Evolutionary conservation across 2,329 filamentous ascomycete species (phyloP).

Genomic region (Scedosporium boydii): DNA sequence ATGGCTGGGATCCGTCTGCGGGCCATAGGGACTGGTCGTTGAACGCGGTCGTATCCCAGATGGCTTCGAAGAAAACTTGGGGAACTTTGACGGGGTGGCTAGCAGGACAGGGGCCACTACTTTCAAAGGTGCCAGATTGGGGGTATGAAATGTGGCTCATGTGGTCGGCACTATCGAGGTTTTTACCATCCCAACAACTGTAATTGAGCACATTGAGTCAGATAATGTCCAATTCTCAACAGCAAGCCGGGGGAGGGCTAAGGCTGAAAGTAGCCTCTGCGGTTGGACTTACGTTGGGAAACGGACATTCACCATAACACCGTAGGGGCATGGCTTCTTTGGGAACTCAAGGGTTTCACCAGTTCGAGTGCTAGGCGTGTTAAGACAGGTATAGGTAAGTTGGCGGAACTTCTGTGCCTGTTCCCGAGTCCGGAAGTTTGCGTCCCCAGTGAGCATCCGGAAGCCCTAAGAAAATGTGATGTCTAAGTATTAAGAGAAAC

Average conservation of each 20-base stretch:
- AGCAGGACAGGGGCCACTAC: constrained; percentile 10
- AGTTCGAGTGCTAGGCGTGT: constrained; percentile 37
- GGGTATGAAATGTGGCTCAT: constrained; percentile 6
- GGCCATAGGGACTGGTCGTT: constrained; percentile 1
- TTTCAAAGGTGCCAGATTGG: constrained; percentile 18
- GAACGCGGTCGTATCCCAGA: constrained; percentile 7
- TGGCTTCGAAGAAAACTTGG: constrained; percentile 10
- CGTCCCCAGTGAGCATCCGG: constrained; percentile 35
- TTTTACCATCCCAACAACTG: constrained; percentile 16
- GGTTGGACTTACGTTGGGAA: constrained; percentile 25
- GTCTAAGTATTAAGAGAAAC: neutral
- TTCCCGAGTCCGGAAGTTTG: constrained; percentile 28
- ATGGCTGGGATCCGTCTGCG: constrained; percentile 9
- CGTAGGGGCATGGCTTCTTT: constrained; percentile 33
- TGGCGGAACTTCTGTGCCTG: neutral
- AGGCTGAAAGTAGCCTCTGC: too few species aligned
- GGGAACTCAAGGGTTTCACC: constrained; percentile 40
- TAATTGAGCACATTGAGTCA: too few species aligned
- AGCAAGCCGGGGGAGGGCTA: too few species aligned
- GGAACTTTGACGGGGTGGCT: constrained; percentile 7
- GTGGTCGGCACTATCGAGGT: constrained; percentile 6
- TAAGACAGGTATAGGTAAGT: constrained; percentile 21
- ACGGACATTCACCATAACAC: constrained; percentile 43
- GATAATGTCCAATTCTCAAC: too few species aligned
- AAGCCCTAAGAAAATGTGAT: constrained; percentile 23